Evolutionary conservation across 2,329 filamentous ascomycete genomes (phyloP).

Genomic region (Botrytis hyacinthi): DNA sequence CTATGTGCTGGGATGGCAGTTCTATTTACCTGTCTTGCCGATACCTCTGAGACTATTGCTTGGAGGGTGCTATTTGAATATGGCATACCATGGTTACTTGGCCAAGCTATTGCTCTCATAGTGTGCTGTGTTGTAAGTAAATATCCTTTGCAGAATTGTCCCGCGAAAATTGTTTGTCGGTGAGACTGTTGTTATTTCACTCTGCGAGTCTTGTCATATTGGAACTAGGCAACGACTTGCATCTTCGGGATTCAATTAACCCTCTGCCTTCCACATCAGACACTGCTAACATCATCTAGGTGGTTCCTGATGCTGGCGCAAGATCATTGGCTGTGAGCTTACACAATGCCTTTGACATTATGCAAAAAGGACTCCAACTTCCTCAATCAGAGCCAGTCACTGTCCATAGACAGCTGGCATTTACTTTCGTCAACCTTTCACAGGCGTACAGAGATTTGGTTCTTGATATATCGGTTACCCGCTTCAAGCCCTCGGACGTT

Average conservation of each 20-base stretch:
- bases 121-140: slow-evolving; percentile 43
- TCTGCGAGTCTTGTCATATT: neutral
- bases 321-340: slow-evolving; percentile 50
- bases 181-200: neutral
- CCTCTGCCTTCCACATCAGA: neutral
- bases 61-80: slow-evolving; percentile 54
- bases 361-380: slow-evolving; percentile 45
- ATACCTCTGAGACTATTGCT: slow-evolving; percentile 45
- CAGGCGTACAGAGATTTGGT: slow-evolving; percentile 55
- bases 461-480: slow-evolving; percentile 55
- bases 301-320: slow-evolving; percentile 57
- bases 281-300: slow-evolving; percentile 14
- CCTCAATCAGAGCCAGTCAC: slow-evolving; percentile 40
- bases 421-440: slow-evolving; percentile 55
- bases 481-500: slow-evolving; percentile 51
- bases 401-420: slow-evolving; percentile 47
- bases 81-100: slow-evolving; percentile 55
- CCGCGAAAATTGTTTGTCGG: neutral
- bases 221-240: neutral
- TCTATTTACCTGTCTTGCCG: slow-evolving; percentile 52
- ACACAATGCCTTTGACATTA: slow-evolving; percentile 47
- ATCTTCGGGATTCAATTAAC: neutral
- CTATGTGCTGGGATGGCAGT: slow-evolving; percentile 56
- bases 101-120: slow-evolving; percentile 52
- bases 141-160: neutral